Base-by-base conservation (phyloP, 78 protist genomes). In the Chrysochromulina parva region DNA sequence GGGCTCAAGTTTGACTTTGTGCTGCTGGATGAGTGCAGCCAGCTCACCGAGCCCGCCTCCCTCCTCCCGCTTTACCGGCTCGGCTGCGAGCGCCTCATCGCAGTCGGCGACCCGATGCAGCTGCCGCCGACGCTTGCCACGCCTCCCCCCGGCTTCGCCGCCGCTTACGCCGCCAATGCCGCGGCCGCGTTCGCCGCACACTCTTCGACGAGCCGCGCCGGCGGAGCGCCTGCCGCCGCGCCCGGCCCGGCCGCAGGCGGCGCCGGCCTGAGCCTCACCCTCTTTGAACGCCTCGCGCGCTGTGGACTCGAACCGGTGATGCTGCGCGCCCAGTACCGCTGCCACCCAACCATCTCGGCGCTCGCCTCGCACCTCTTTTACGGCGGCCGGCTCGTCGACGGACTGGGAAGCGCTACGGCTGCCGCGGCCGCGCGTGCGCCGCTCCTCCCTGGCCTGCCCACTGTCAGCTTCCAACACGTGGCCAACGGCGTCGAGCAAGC, bases 101-200 rank as follows among this genome's bases (percentile, higher is more conserved):
- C 69, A 13, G 73, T 38, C 22, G 95, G 95, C 65, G 95, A 93
- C 87, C 95, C 89, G n/a, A 0, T 6, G 7, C 95, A 93, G 93
- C 93, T 93, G 50, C 95, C 95, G 47, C 95, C 95, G 24, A 84
- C 92, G 22, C 22, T 88, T 54, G 57, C 38, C 59, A 62, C 47
- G 26, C 62, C 20, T 24, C 55, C 9, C 81, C 38, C 38, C 38
- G 38, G 38, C 38, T 38, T 38, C 38, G 38, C 38, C 38, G 38
- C 38, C 38, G 38, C 73, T 1, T 3, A 60, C 66, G 47, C 66
- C 66, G 66, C 16, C 66, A 60, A 60, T 17, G 66, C 66, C n/a
- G 71, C 47, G n/a, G 47, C 47, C 71, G n/a, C 71, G 71, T 4
- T 9, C n/a, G n/a, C 71, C 71, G n/a, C 71, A 22, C 71, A 4